These are phyloP conservation scores for Ophioceras dolichostomum DNA, from an alignment of 2,329 filamentous ascomycete species.

Conservation along the genomic window DNA sequence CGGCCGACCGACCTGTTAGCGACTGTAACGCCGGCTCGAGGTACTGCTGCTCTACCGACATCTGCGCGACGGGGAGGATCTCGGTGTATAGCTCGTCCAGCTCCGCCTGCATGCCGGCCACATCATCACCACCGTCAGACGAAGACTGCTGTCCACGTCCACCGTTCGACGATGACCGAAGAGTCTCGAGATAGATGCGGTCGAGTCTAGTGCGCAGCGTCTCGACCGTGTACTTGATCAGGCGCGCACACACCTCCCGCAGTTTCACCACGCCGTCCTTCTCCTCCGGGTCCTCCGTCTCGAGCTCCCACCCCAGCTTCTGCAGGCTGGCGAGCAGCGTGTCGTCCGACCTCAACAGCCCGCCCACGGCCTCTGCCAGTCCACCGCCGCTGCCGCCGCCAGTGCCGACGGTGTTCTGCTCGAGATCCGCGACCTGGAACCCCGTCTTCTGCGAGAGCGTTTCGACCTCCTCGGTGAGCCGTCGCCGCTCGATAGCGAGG, in stretches of 20 bases:
- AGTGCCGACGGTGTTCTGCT: constrained; percentile 29
- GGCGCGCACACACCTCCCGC: constrained; percentile 43
- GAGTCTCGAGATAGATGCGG: constrained; percentile 38
- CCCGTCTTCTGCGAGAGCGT: constrained; percentile 33
- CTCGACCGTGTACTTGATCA: constrained; percentile 46
- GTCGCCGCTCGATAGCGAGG: constrained; percentile 25
- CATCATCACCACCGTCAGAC: too few species aligned
- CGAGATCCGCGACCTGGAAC: constrained; percentile 32
- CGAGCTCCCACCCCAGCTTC: constrained; percentile 51
- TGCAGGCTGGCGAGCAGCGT: constrained; percentile 52
- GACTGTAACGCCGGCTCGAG: constrained; percentile 45
- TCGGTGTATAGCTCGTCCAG: constrained; percentile 59
- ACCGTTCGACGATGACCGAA: constrained; percentile 19
- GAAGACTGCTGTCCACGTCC: too few species aligned
- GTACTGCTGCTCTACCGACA: constrained; percentile 57
- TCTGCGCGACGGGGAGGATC: constrained; percentile 56
- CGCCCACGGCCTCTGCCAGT: constrained; percentile 35
- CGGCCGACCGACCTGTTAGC: constrained; percentile 28
- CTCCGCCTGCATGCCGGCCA: constrained; percentile 45
- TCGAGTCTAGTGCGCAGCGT: constrained; percentile 41
- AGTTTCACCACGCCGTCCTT: constrained; percentile 41
- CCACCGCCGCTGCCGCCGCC: constrained; percentile 24
- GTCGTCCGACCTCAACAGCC: constrained; percentile 48
- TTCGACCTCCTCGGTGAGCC: constrained; percentile 32
- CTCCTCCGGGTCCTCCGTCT: constrained; percentile 37